Conservation (phyloP, 2,329 filamentous ascomycete species). For the Emergomyces pasteurianus region DNA sequence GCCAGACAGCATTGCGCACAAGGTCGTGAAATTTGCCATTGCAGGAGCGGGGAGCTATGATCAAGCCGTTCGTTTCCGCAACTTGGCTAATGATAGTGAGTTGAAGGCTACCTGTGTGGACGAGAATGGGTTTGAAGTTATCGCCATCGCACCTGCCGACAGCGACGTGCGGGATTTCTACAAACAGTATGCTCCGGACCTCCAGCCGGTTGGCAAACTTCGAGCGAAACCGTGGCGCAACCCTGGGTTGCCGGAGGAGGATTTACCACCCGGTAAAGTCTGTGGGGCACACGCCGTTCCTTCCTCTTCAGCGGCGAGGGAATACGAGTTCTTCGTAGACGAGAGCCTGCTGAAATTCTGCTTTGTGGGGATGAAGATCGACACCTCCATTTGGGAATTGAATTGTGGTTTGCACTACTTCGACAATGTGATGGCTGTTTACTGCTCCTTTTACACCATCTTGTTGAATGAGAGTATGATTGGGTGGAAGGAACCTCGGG, state of each 20-base stretch:
- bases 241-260: slow-evolving; percentile 28
- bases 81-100: slow-evolving; percentile 22
- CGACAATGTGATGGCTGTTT: slow-evolving; percentile 43
- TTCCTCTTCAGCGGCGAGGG: slow-evolving; percentile 5
- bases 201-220: slow-evolving; percentile 43
- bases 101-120: slow-evolving; percentile 36
- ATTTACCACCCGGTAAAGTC: slow-evolving; percentile 25
- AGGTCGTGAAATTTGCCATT: slow-evolving; percentile 41
- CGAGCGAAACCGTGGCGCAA: slow-evolving; percentile 40
- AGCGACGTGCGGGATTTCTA: slow-evolving; percentile 39
- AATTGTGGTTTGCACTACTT: slow-evolving; percentile 53
- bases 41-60: slow-evolving; percentile 34
- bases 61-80: slow-evolving; percentile 26
- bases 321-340: slow-evolving; percentile 56
- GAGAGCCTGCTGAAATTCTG: slow-evolving; percentile 45
- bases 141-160: slow-evolving; percentile 37
- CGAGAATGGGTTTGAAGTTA: slow-evolving; percentile 50
- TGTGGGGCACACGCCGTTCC: slow-evolving; percentile 15
- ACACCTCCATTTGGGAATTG: slow-evolving; percentile 44
- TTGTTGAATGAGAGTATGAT: slow-evolving; percentile 59
- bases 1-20: slow-evolving; percentile 34
- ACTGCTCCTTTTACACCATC: slow-evolving; percentile 52
- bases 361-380: slow-evolving; percentile 53
- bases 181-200: slow-evolving; percentile 26
- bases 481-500: slow-evolving; percentile 48